Evolutionary conservation across 176 grass and related monocot genomes (phyloP).

Genomic region (Miscanthus lutarioriparius): DNA sequence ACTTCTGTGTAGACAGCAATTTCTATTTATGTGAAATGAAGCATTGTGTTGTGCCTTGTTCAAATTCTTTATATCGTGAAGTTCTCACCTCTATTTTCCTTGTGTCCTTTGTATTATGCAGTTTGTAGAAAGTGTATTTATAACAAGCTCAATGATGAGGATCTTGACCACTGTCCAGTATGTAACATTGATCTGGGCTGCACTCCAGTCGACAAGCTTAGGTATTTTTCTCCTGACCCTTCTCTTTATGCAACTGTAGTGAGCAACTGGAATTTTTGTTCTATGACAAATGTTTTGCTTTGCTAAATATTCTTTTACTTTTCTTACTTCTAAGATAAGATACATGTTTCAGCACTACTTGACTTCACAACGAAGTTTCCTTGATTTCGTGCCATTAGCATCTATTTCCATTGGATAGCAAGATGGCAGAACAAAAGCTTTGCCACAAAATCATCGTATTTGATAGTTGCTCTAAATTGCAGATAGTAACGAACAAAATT

Average conservation of each 20-base stretch:
- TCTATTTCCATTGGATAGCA: constrained; percentile 19
- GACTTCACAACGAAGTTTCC: constrained; percentile 15
- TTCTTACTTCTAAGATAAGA: constrained; percentile 12
- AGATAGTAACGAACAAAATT: not conserved
- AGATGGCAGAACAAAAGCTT: constrained; percentile 5
- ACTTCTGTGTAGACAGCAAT: not conserved
- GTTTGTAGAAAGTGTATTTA: constrained; percentile 93
- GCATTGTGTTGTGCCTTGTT: not conserved
- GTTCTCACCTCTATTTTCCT: constrained; percentile 1
- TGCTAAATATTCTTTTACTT: constrained; percentile 32
- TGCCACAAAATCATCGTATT: constrained; percentile 7
- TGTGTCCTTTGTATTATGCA: constrained; percentile 40
- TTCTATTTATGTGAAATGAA: not conserved
- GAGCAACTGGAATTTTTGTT: not conserved
- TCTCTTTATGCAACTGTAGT: not conserved
- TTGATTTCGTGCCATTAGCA: constrained; percentile 20
- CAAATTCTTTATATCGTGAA: constrained; percentile 4
- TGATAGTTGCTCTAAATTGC: constrained; percentile 8
- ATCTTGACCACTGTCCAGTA: constrained; percentile 67
- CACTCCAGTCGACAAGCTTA: constrained; percentile 68
- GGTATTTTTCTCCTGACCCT: constrained; percentile 51
- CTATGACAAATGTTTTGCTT: constrained; percentile 11
- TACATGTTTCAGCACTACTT: constrained; percentile 13
- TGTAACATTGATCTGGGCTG: constrained; percentile 78
- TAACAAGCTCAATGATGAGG: constrained; percentile 70